A percentile compares a stretch with the other conserved stretches of the same genome.
Evolutionary conservation across 2,329 filamentous ascomycete species (phyloP).

Genomic region (Penicillium sp.): DNA sequence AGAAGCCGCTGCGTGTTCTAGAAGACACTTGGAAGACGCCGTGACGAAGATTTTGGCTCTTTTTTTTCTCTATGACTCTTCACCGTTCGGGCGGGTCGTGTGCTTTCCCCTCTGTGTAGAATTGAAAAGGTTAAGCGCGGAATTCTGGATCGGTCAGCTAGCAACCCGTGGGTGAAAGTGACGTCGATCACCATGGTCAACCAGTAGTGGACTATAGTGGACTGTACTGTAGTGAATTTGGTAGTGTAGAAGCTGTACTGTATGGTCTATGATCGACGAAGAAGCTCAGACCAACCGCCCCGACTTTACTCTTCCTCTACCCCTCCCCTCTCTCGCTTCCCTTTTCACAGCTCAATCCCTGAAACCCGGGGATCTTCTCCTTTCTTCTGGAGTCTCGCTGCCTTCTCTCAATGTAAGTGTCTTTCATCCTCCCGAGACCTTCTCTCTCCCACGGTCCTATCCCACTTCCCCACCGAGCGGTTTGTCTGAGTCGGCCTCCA

Average conservation of each 20-base stretch:
- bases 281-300: slow-evolving; percentile 23
- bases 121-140: neutral
- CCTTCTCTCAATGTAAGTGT: neutral
- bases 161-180: slow-evolving; percentile 6
- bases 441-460: neutral
- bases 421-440: neutral
- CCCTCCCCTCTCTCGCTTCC: neutral
- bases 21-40: slow-evolving; percentile 35
- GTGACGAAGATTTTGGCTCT: slow-evolving; percentile 23
- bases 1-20: slow-evolving; percentile 26
- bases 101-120: neutral
- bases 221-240: too few relatives aligned
- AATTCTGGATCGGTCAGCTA: neutral
- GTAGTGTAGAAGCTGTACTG: neutral
- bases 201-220: neutral
- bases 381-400: slow-evolving; percentile 1
- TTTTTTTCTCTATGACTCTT: neutral
- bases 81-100: neutral
- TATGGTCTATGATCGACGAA: slow-evolving; percentile 16
- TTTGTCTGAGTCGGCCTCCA: slow-evolving; percentile 12
- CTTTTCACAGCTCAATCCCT: slow-evolving; percentile 1
- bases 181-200: slow-evolving; percentile 17
- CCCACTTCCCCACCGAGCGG: neutral
- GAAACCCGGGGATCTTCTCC: slow-evolving; percentile 1
- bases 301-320: slow-evolving; percentile 18